Base-by-base conservation (phyloP, 495 filamentous ascomycete species). In the Margaritispora aquatica region DNA sequence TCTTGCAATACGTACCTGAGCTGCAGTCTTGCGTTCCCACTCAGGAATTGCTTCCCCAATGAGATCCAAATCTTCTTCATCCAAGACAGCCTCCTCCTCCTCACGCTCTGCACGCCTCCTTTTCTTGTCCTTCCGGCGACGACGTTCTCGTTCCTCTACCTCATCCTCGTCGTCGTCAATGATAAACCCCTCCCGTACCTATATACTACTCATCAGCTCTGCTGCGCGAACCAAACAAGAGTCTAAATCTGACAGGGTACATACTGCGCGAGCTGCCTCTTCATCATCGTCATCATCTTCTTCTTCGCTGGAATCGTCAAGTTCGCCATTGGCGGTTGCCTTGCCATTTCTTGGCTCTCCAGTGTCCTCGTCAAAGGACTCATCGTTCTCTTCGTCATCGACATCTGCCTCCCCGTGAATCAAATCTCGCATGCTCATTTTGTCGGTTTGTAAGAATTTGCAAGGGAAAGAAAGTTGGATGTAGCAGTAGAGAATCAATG, bases 281-380 rank as follows among this genome's bases (percentile, higher is more conserved):
- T 92, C 89, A 64, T 97, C 94, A 29, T 98, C 92, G 59, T 96
- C 92, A 26, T 97, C 94, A 13, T 97, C 94, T 49, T 97, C 94
- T 67, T 98, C 94, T 59, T 96, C 93, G 62, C 89, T 95, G 21
- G 90, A 95, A 72, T 97, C 92, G 66, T 92, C 82, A 0, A 83
- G 74, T 60, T 78, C 73, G 27, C 69, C 68, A 51, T 66, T 69
- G 38, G 71, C 63, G 26, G 61, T 58, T 56, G 69, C 66, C 19
- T 72, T 68, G 21, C 77, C 78, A 59, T 74, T 60, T n/a, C 73
- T 74, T 19, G 70, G 66, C 62, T 93, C 85, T 47, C 84, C 88
- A 26, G 83, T 86, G 53, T 91, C 90, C 61, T 94, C 93, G 66
- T 92, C 85, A 55, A 88, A 86, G 34, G 89, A 92, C 53, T 89